Base-by-base conservation (phyloP, 2,329 filamentous ascomycete genomes). In the Scedosporium boydii region DNA sequence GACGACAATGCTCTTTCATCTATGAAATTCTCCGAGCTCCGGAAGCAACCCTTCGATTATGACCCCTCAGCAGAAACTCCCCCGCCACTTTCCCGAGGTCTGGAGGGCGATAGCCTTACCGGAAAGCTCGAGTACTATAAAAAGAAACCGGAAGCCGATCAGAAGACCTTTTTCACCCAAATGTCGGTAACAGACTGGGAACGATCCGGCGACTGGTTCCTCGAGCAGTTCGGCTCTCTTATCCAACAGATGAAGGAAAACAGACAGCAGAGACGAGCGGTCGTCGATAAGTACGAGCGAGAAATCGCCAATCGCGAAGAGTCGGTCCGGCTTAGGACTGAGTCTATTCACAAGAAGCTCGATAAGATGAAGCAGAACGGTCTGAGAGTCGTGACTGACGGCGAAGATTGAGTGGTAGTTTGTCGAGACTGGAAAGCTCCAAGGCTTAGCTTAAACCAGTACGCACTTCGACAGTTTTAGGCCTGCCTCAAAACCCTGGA, bases 151-250 rank as follows among this genome's bases (percentile, higher is more conserved):
- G 77, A 78, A 58, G 68, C 70, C 38, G 78, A 81, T 58, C 81
- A 83, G 67, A 74, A 73, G 38, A 70, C 76, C 0, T 80, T 86
- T 61, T 85, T 86, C 67, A 76, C 75, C 2, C 76, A 76, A 60
- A 80, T 86, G 77, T 71, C 79, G 1, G 74, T 85, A 14, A 73
- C 77, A 16, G 83, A 86, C 61, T 86, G 83, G 83, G 83, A 86
- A 66, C 74, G 78, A 14, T 78, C 82, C 1, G 83, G 83, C 4
- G 82, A 85, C 65, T 86, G 83, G 83, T 84, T 86, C 62, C 73
- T 84, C 23, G 77, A 78, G 53, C 80, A 78, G 64, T 86, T 86
- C 64, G 72, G 77, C 6, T 73, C 74, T 3, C 71, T 86, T 51
- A 77, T 84, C 69, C 71, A 76, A 64, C 74, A 72, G 60, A 70